Evolutionary conservation across 257 asterid genomes (phyloP), one percentile per base, ranked within the genome.

Genomic region (Rubia yunnanensis): DNA sequence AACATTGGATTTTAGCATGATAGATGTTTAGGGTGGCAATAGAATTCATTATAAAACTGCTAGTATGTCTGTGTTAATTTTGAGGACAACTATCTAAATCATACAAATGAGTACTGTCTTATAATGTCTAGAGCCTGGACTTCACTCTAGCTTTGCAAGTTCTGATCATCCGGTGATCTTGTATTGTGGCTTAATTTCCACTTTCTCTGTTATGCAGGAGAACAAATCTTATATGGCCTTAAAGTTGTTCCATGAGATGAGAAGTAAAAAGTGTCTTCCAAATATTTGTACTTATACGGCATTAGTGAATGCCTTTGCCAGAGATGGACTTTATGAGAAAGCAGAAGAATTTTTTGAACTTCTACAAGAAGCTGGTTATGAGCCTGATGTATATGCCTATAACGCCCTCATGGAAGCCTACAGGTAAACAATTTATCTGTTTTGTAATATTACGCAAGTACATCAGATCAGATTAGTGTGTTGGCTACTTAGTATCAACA

Each of bases 331-430:
- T 20, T 86, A 86, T 63, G 96, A 91, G 73, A 91, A 91, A 49
- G 95, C 95, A 27, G 96, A 88, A 82, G 95, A 86, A 76, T 71
- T 84, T 59, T 91, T 91, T 26, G 96, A 91, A 72, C 78, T 77
- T 70, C 68, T 91, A 72, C 96, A 91, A 70, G 90, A 90, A 82
- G 92, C 86, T 65, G 97, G 95, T 30, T 72, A 75, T 55, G 97
- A 86, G 81, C 97, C 96, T 53, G 96, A 91, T 65, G 96, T 76
- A 39, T 91, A 91, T 67, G 88, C 86, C 70, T 90, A 85, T 72
- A 90, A 90, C 65, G 96, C 96, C 71, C 95, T 91, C 64, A 86
- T 91, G 92, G 96, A 84, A 79, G 88, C 95, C 74, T 91, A 91
- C 80, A 87, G 96, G 97, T 87, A 67, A 60, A 26, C 17, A 10